These are phyloP conservation scores for Nakazawaea holstii DNA, from an alignment of 805 yeast species.

Conservation along the genomic window DNA sequence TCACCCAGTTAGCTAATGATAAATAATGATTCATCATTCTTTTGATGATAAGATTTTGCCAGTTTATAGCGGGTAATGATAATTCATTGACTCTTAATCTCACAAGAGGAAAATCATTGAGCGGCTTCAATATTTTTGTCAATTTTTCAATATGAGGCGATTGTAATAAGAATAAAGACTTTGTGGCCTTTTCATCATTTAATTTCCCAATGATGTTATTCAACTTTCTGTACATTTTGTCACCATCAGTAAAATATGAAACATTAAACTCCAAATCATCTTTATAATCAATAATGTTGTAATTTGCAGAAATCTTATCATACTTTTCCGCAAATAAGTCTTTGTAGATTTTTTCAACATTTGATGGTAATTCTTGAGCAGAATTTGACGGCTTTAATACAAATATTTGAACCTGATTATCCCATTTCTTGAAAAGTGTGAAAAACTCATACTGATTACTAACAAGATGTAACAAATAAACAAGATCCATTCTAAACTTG, in stretches of 20 bases:
- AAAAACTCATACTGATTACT: conserved; percentile 75
- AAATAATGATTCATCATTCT: conserved; percentile 66
- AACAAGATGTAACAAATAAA: conserved; percentile 63
- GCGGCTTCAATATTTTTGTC: conserved; percentile 36
- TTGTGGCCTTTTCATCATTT: conserved; percentile 63
- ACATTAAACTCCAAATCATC: conserved; percentile 49
- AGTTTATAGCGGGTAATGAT: conserved; percentile 67
- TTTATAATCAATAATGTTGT: conserved; percentile 47
- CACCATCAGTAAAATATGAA: conserved; percentile 45
- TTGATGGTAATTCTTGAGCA: conserved; percentile 61
- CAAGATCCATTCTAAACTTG: conserved; percentile 48
- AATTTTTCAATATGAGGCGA: conserved; percentile 56
- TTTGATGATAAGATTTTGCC: conserved; percentile 68
- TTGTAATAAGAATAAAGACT: conserved; percentile 63
- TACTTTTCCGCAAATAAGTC: conserved; percentile 46
- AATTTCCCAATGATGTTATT: conserved; percentile 48
- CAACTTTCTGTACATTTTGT: conserved; percentile 53
- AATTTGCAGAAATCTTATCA: conserved; percentile 34
- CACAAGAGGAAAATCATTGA: conserved; percentile 57
- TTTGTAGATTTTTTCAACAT: conserved; percentile 47
- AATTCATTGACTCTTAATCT: conserved; percentile 54
- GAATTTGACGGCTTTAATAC: conserved; percentile 62
- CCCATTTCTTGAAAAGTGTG: conserved; percentile 63
- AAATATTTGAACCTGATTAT: conserved; percentile 40
- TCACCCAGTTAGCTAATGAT: conserved; percentile 68